A percentile compares a stretch with the other conserved stretches of the same genome.
Conservation (phyloP, 106 monocot species). For the Posidonia australis region DNA sequence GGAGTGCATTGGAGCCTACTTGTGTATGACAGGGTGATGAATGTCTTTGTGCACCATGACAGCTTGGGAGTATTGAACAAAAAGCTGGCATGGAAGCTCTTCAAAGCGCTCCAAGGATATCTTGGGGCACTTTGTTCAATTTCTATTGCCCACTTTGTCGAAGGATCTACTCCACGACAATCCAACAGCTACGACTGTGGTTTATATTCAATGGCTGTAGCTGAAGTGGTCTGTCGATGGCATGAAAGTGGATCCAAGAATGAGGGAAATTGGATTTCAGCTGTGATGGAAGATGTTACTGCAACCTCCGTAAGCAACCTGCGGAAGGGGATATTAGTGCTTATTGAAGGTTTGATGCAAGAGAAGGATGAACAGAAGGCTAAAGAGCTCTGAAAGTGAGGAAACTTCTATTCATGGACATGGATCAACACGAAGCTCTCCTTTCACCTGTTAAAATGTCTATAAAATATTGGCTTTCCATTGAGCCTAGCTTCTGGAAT, state of each 20-base stretch:
- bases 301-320: conserved; percentile 10
- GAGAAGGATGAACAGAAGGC: neutral
- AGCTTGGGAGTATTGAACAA: conserved; percentile 33
- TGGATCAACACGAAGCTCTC: too few species aligned
- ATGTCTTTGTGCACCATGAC: conserved; percentile 66
- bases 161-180: conserved; percentile 52
- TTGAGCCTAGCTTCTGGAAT: too few species aligned
- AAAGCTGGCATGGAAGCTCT: conserved; percentile 26
- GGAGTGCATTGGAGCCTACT: conserved; percentile 85
- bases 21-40: conserved; percentile 21
- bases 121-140: conserved; percentile 6
- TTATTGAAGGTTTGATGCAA: conserved; percentile 27
- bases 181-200: conserved; percentile 79
- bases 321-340: conserved; percentile 22
- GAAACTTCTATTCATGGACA: too few species aligned
- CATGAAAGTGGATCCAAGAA: neutral
- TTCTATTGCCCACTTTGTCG: conserved; percentile 8
- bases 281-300: conserved; percentile 23
- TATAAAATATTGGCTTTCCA: too few species aligned
- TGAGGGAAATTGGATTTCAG: conserved; percentile 20
- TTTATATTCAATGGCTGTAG: conserved; percentile 49
- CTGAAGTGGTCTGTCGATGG: conserved; percentile 43
- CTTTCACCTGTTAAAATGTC: too few species aligned
- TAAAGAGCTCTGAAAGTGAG: neutral
- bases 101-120: conserved; percentile 21